Conservation (phyloP, 108 stramenopile genomes). For the Fragilariopsis cylindrus region DNA sequence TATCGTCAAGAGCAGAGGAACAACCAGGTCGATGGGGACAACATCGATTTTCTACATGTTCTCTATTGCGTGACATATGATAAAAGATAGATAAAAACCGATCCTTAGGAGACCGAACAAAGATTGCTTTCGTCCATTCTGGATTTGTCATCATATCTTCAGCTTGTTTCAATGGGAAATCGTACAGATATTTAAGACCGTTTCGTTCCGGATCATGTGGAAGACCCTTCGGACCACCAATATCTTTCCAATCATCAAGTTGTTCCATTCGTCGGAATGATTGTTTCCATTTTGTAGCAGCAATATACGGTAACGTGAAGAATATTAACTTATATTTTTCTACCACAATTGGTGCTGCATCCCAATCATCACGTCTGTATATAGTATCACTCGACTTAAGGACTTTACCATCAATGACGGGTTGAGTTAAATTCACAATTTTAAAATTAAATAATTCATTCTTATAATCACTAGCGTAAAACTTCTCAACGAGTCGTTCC, state of each 20-base stretch:
- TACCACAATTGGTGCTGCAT: conserved; percentile 53
- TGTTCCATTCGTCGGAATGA: conserved; percentile 61
- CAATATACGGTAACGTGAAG: conserved; percentile 48
- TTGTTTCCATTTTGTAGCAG: conserved; percentile 44
- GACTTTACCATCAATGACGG: not conserved
- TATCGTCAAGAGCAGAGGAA: conserved; percentile 3
- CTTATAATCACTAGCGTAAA: conserved; percentile 39
- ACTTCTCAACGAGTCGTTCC: conserved; percentile 42
- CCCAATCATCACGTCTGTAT: conserved; percentile 28
- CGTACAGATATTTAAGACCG: conserved; percentile 48
- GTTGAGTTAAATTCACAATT: conserved; percentile 17
- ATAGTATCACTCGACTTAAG: conserved; percentile 23
- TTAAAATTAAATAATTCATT: conserved; percentile 39
- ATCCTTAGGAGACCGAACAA: conserved; percentile 68
- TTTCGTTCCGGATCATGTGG: conserved; percentile 46
- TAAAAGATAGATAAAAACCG: conserved; percentile 46
- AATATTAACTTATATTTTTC: conserved; percentile 48
- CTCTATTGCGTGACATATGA: conserved; percentile 19
- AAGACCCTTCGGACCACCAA: conserved; percentile 20
- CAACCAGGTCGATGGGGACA: conserved; percentile 28
- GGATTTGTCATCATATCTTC: conserved; percentile 48
- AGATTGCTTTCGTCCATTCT: conserved; percentile 61
- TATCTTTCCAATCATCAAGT: conserved; percentile 28
- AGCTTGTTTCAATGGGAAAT: conserved; percentile 49
- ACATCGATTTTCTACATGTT: conserved; percentile 17